Percentiles rank a stretch among this genome's conserved stretches.
These are phyloP conservation scores for Arthromyces matolae DNA, from an alignment of 768 basidiomycete species.

Conservation along the genomic window DNA sequence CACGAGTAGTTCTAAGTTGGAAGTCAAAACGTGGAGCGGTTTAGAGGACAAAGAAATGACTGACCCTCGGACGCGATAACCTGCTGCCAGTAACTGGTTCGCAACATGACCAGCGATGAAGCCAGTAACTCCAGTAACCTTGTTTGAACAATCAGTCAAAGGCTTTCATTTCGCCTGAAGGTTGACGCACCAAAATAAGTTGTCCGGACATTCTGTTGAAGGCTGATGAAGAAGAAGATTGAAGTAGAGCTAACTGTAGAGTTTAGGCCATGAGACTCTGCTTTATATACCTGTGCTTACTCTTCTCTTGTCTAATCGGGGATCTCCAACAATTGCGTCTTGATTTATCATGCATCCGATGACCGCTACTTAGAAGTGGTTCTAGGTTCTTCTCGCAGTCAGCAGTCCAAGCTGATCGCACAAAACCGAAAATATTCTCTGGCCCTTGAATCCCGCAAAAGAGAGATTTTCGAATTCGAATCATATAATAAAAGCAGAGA, in stretches of 20 bases:
- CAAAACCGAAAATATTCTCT: too few relatives aligned
- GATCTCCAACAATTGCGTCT: not conserved
- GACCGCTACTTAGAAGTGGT: too few relatives aligned
- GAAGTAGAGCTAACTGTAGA: slow-evolving; percentile 1
- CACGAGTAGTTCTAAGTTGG: slow-evolving; percentile 32
- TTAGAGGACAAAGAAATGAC: slow-evolving; percentile 1
- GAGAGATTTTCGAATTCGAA: too few relatives aligned
- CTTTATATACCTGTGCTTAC: slow-evolving; percentile 8
- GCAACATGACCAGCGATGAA: slow-evolving; percentile 39
- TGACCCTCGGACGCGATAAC: slow-evolving; percentile 40
- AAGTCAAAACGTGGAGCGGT: not conserved
- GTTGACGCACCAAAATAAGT: slow-evolving; percentile 17
- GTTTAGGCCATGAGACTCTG: not conserved
- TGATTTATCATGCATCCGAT: slow-evolving; percentile 6
- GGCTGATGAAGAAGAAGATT: slow-evolving; percentile 1
- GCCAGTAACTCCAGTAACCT: slow-evolving; percentile 41
- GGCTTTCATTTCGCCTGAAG: not conserved
- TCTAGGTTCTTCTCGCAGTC: too few relatives aligned
- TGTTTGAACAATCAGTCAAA: not conserved
- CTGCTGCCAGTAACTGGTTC: slow-evolving; percentile 27
- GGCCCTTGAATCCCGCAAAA: too few relatives aligned
- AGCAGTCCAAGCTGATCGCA: too few relatives aligned
- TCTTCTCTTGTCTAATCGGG: slow-evolving; percentile 5
- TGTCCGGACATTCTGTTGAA: slow-evolving; percentile 16
- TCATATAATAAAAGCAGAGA: too few relatives aligned